Evolutionary conservation across 192 early-diverging fungal species (phyloP).

Genomic region (Coemansia sp.): DNA sequence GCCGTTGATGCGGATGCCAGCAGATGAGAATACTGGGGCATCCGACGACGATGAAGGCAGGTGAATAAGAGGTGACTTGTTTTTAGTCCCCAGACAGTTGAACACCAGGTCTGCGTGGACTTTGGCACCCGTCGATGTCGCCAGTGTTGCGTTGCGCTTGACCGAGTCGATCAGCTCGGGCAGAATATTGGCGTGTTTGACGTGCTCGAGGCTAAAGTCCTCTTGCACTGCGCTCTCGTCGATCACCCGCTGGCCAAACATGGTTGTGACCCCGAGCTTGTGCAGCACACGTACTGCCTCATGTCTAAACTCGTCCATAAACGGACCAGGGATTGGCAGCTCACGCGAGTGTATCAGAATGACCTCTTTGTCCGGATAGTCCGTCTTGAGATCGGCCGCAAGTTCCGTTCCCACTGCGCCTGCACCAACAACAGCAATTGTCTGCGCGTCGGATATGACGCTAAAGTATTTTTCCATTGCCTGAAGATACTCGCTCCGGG

Average conservation of each 20-base stretch:
- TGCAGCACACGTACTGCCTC: conserved; percentile 40
- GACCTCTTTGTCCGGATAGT: conserved; percentile 40
- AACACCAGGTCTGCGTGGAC: conserved; percentile 39
- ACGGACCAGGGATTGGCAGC: conserved; percentile 55
- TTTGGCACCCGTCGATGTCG: conserved; percentile 20
- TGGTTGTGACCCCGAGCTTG: conserved; percentile 46
- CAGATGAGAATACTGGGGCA: conserved; percentile 19
- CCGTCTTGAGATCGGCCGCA: conserved; percentile 62
- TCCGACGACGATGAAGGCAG: conserved; percentile 36
- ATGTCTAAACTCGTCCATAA: conserved; percentile 58
- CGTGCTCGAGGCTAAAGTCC: conserved; percentile 10
- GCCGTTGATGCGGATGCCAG: conserved; percentile 53
- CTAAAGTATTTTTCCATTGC: conserved; percentile 20
- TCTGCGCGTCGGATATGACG: conserved; percentile 50
- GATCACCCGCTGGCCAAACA: conserved; percentile 57
- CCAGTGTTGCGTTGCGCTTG: conserved; percentile 39
- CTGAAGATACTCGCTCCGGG: conserved; percentile 29
- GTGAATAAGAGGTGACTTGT: conserved; percentile 31
- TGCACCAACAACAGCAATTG: conserved; percentile 68
- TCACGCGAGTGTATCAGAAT: conserved; percentile 54
- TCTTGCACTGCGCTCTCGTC: conserved; percentile 17
- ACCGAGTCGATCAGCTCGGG: conserved; percentile 47
- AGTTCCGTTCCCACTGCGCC: conserved; percentile 77
- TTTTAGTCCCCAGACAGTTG: conserved; percentile 35
- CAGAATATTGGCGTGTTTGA: conserved; percentile 38